A percentile compares a stretch with the other conserved stretches of the same genome.
Evolutionary conservation across 2,329 filamentous ascomycete species (phyloP).

Genomic region (Calonectria pauciramosa): DNA sequence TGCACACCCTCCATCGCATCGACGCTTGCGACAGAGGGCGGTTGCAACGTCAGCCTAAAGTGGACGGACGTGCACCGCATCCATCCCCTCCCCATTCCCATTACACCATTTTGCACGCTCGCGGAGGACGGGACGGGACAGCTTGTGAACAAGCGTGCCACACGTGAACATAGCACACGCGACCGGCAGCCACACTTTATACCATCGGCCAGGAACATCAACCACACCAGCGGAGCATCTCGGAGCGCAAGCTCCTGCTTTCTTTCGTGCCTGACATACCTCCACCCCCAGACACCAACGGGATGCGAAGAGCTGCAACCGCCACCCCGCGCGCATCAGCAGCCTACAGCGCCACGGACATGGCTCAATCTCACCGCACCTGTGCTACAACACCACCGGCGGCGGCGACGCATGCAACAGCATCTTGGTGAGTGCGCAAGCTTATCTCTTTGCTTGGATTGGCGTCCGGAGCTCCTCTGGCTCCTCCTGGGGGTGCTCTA

Average conservation of each 20-base stretch:
- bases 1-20: neutral
- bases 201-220: constrained; percentile 17
- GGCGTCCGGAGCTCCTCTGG: neutral
- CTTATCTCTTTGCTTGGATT: neutral
- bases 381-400: constrained; percentile 13
- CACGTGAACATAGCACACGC: neutral
- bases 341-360: neutral
- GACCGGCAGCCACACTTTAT: constrained; percentile 9
- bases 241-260: neutral
- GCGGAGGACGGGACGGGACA: neutral
- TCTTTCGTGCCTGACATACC: neutral
- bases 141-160: neutral
- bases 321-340: constrained; percentile 18
- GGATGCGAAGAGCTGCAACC: neutral
- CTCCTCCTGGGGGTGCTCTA: neutral
- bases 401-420: constrained; percentile 1
- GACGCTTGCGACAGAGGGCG: neutral
- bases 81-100: neutral
- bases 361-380: constrained; percentile 7
- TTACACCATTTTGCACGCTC: neutral
- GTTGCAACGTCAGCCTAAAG: neutral
- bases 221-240: constrained; percentile 16
- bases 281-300: neutral
- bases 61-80: neutral
- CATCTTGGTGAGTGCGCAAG: neutral